Evolutionary conservation across 805 yeast genomes (phyloP).

Genomic region (Myxozyma neotropica): DNA sequence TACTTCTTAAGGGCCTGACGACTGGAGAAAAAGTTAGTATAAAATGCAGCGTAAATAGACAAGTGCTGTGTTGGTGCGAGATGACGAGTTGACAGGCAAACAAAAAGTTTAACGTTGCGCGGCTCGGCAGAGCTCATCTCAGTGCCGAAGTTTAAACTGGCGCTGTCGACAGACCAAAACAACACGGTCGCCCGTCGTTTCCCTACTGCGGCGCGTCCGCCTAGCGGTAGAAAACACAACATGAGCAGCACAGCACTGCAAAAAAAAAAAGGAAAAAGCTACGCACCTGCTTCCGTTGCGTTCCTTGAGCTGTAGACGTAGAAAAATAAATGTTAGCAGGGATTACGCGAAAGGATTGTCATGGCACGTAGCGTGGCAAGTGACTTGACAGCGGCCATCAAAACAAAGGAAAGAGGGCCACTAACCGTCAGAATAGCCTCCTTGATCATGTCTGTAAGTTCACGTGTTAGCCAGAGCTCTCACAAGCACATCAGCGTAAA

Average conservation of each 20-base stretch:
- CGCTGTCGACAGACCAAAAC: slow-evolving; percentile 4
- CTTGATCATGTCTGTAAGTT: slow-evolving; percentile 56
- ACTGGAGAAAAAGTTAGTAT: slow-evolving; percentile 41
- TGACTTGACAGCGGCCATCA: background rate
- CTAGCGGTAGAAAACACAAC: background rate
- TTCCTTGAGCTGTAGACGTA: slow-evolving; percentile 60
- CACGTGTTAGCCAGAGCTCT: slow-evolving; percentile 12
- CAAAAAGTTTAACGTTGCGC: background rate
- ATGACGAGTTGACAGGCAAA: background rate
- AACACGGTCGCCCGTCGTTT: background rate
- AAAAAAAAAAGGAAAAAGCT: background rate
- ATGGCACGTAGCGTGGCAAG: background rate
- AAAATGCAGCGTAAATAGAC: background rate
- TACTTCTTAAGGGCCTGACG: slow-evolving; percentile 89
- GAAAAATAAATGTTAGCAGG: background rate
- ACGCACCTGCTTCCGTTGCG: slow-evolving; percentile 59
- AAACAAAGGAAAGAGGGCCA: slow-evolving; percentile 1
- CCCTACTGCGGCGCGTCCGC: slow-evolving; percentile 2
- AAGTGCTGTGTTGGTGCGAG: background rate
- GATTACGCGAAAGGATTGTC: background rate
- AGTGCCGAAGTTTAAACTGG: background rate
- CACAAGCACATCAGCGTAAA: slow-evolving; percentile 24
- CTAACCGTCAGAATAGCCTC: slow-evolving; percentile 55
- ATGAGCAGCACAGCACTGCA: background rate
- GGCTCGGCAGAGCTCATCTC: slow-evolving; percentile 8